These are phyloP conservation scores for Pseudogymnoascus destructans DNA, from an alignment of 2,329 filamentous ascomycete species.

Conservation along the genomic window DNA sequence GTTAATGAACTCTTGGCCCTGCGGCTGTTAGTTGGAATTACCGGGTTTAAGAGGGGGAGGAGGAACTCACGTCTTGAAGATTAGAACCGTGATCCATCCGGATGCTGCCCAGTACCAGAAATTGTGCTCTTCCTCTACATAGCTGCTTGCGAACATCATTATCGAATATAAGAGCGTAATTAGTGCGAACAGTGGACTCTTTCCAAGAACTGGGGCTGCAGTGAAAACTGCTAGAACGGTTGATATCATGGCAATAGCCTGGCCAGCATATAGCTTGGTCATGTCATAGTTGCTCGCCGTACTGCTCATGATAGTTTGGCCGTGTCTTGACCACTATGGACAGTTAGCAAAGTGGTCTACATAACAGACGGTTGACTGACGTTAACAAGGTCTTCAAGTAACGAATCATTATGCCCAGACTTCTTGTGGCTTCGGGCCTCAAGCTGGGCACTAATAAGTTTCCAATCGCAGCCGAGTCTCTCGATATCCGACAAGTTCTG, in stretches of 20 bases:
- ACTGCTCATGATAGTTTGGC: slow-evolving; percentile 67
- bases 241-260: slow-evolving; percentile 28
- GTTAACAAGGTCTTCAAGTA: slow-evolving; percentile 33
- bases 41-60: background rate
- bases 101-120: slow-evolving; percentile 92
- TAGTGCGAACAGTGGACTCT: slow-evolving; percentile 29
- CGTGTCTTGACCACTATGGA: slow-evolving; percentile 30
- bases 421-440: slow-evolving; percentile 12
- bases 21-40: slow-evolving; percentile 17
- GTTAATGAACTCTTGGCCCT: slow-evolving; percentile 15
- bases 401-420: slow-evolving; percentile 27
- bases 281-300: slow-evolving; percentile 90
- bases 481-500: slow-evolving; percentile 30
- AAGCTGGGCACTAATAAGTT: slow-evolving; percentile 15
- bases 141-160: slow-evolving; percentile 98
- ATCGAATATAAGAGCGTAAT: slow-evolving; percentile 53
- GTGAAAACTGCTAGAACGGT: slow-evolving; percentile 25
- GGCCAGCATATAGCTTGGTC: slow-evolving; percentile 40
- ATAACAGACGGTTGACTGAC: slow-evolving; percentile 21
- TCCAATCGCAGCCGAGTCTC: slow-evolving; percentile 59
- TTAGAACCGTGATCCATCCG: slow-evolving; percentile 50
- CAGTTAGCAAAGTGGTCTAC: slow-evolving; percentile 14
- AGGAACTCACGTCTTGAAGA: slow-evolving; percentile 30
- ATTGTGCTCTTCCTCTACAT: slow-evolving; percentile 95
- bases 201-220: slow-evolving; percentile 24